Evolutionary conservation across 192 early-diverging fungal species (phyloP).

Genomic region (Obelidium mucronatum): DNA sequence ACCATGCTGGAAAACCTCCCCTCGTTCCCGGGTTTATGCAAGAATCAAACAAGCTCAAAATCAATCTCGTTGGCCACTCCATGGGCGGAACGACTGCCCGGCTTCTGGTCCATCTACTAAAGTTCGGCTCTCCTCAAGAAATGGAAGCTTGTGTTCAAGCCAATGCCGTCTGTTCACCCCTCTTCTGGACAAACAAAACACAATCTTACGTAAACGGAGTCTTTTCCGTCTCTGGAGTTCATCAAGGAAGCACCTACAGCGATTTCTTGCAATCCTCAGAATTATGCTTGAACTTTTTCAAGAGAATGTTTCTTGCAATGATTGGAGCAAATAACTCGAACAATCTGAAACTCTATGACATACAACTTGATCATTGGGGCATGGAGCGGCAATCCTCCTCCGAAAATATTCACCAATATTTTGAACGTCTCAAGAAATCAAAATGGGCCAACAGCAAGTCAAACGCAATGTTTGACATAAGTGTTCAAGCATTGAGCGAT

Average conservation of each 20-base stretch:
- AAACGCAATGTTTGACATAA: constrained; percentile 37
- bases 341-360: constrained; percentile 14
- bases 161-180: constrained; percentile 14
- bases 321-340: constrained; percentile 26
- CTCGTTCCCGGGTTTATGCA: constrained; percentile 23
- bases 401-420: constrained; percentile 24
- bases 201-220: constrained; percentile 16
- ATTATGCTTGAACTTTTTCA: constrained; percentile 3
- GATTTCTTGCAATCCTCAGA: constrained; percentile 17
- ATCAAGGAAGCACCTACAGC: no score
- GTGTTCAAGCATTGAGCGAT: not conserved
- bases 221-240: not conserved
- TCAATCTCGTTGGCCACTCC: constrained; percentile 39
- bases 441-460: constrained; percentile 22
- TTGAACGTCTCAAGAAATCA: constrained; percentile 18
- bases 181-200: no score
- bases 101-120: constrained; percentile 26
- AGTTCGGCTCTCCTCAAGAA: constrained; percentile 23
- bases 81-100: constrained; percentile 36
- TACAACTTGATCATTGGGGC: constrained; percentile 39
- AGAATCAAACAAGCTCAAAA: not conserved
- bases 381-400: not conserved
- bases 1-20: constrained; percentile 27
- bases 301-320: not conserved
- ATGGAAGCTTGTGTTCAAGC: constrained; percentile 29